Conservation (phyloP, 768 basidiomycete genomes). For the Leccinum variicolor region DNA sequence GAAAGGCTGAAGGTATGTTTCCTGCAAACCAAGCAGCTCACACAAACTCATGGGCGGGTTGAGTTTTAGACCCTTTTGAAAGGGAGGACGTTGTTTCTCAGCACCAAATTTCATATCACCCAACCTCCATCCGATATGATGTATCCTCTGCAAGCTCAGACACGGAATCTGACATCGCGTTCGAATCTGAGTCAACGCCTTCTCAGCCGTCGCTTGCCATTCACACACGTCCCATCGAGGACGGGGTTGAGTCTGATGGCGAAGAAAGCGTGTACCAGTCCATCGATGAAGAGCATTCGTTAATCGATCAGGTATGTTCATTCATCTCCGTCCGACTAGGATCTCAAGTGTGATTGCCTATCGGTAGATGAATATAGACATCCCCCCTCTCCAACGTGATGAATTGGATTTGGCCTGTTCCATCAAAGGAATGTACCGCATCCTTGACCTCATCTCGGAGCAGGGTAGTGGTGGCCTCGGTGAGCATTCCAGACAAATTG, state of each 20-base stretch:
- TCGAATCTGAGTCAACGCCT: constrained; percentile 2
- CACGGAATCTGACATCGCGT: background rate
- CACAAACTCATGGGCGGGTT: background rate
- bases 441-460: constrained; percentile 53
- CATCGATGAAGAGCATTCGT: constrained; percentile 1
- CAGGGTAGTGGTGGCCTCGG: constrained; percentile 50
- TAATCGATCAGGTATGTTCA: constrained; percentile 10
- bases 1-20: constrained; percentile 15
- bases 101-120: background rate
- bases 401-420: constrained; percentile 23
- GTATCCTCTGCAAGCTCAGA: constrained; percentile 8
- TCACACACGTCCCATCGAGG: background rate
- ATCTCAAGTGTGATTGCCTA: background rate
- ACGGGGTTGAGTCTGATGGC: background rate
- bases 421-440: constrained; percentile 48
- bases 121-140: background rate
- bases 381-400: constrained; percentile 1
- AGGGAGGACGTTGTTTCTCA: background rate
- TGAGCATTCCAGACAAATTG: constrained; percentile 14
- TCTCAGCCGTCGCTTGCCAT: constrained; percentile 1
- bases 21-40: background rate
- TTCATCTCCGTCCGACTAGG: background rate
- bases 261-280: constrained; percentile 18
- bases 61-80: constrained; percentile 11
- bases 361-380: constrained; percentile 20